These are phyloP conservation scores for Plasmodium yoelii DNA, from an alignment of 169 alveolate genomes.

Conservation along the genomic window DNA sequence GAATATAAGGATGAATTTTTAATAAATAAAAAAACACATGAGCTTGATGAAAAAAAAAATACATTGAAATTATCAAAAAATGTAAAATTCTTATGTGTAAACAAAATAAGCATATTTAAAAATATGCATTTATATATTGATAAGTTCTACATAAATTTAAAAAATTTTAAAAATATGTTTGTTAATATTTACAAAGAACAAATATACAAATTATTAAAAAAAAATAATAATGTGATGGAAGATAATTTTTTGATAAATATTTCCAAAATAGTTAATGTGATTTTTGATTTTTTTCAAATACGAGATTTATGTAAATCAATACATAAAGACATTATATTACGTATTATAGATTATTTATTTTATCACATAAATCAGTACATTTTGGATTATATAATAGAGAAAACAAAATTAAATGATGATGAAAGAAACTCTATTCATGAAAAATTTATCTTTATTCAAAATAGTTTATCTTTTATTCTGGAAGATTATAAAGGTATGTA, in stretches of 20 bases:
- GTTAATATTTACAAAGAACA: constrained; percentile 54
- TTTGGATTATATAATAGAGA: constrained; percentile 8
- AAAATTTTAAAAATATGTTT: constrained; percentile 59
- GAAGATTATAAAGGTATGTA: constrained; percentile 32
- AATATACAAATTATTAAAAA: constrained; percentile 21
- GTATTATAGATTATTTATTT: constrained; percentile 67
- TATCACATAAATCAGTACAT: constrained; percentile 39
- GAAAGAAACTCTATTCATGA: constrained; percentile 35
- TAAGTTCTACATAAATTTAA: constrained; percentile 39
- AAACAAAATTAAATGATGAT: constrained; percentile 25
- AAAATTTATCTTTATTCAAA: constrained; percentile 33
- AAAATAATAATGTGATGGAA: constrained; percentile 35
- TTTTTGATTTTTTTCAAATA: constrained; percentile 70
- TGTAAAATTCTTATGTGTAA: constrained; percentile 4
- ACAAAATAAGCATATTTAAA: constrained; percentile 45
- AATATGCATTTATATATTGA: constrained; percentile 48
- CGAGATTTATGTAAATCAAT: constrained; percentile 39
- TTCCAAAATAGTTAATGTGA: constrained; percentile 28
- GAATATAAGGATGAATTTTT: not conserved
- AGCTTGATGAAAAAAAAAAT: constrained; percentile 1
- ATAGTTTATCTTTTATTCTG: constrained; percentile 49
- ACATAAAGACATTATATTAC: constrained; percentile 31
- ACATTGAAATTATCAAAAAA: constrained; percentile 2
- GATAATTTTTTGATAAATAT: constrained; percentile 48
- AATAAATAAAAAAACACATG: not conserved